Evolutionary conservation across 352 stramenopile genomes (phyloP).

Genomic region (Globisporangium spinosum): DNA sequence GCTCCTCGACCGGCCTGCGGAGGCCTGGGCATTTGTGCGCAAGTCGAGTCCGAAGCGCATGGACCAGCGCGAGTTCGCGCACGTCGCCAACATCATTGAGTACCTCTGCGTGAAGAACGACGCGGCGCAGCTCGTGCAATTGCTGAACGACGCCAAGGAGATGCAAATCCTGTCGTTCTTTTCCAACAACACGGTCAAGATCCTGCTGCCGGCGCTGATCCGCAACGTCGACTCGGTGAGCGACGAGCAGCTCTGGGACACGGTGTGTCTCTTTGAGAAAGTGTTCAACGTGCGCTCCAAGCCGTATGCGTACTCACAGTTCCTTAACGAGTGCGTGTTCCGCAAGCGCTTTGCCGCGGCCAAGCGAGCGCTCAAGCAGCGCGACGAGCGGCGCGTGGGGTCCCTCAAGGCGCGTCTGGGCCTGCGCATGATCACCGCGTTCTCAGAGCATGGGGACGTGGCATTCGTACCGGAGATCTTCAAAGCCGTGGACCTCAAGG

Average conservation of each 20-base stretch:
- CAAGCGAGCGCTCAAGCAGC: constrained; percentile 30
- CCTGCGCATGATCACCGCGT: constrained; percentile 24
- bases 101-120: constrained; percentile 41
- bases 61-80: constrained; percentile 23
- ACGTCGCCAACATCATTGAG: constrained; percentile 42
- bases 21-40: constrained; percentile 41
- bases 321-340: constrained; percentile 40
- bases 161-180: constrained; percentile 26
- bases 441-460: constrained; percentile 27
- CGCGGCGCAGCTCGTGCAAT: constrained; percentile 24
- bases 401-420: constrained; percentile 26
- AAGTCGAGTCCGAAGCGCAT: constrained; percentile 22
- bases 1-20: constrained; percentile 37
- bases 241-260: constrained; percentile 36
- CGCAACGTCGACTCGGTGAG: constrained; percentile 26
- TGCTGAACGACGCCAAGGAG: constrained; percentile 36
- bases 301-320: constrained; percentile 32
- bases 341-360: constrained; percentile 26
- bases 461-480: constrained; percentile 33
- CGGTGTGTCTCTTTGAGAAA: constrained; percentile 25
- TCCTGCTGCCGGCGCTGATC: constrained; percentile 37
- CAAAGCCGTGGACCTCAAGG: constrained; percentile 24
- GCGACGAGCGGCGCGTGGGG: constrained; percentile 20
- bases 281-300: constrained; percentile 36
- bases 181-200: constrained; percentile 37